A percentile compares a stretch with the other conserved stretches of the same genome.
phyloP scores from a whole-genome alignment of 2,329 filamentous ascomycete genomes.

The Talaromyces rugulosus region DNA sequence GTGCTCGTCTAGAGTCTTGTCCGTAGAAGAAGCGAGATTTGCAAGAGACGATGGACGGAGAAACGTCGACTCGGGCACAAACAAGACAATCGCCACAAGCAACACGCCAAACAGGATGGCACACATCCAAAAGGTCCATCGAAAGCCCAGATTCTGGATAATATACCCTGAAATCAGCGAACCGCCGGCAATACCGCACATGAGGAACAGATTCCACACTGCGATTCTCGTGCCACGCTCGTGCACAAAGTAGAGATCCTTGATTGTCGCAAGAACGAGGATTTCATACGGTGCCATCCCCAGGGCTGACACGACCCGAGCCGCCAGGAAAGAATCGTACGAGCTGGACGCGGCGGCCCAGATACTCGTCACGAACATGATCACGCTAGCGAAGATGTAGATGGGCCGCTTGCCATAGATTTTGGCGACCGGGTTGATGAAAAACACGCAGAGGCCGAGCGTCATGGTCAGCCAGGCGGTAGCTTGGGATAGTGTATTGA shows the following conservation, averaged over 20 bases:
- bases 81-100: slow-evolving; percentile 4
- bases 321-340: slow-evolving; percentile 5
- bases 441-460: slow-evolving; percentile 5
- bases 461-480: slow-evolving; percentile 12
- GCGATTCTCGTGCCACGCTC: slow-evolving; percentile 11
- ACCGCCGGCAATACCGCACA: slow-evolving; percentile 11
- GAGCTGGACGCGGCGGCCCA: slow-evolving; percentile 1
- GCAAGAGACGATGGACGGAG: not conserved
- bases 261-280: slow-evolving; percentile 7
- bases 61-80: slow-evolving; percentile 9
- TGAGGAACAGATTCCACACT: slow-evolving; percentile 8
- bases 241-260: slow-evolving; percentile 11
- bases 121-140: slow-evolving; percentile 11
- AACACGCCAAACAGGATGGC: slow-evolving; percentile 9
- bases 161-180: slow-evolving; percentile 9
- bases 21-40: not conserved
- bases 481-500: slow-evolving; percentile 4
- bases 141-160: slow-evolving; percentile 9
- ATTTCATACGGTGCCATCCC: slow-evolving; percentile 11
- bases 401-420: slow-evolving; percentile 9
- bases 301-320: not conserved
- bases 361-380: slow-evolving; percentile 5
- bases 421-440: slow-evolving; percentile 9
- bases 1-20: not conserved
- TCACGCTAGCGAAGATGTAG: slow-evolving; percentile 4